Evolutionary conservation across 2,329 filamentous ascomycete species (phyloP), one percentile per base, ranked within the genome.

Genomic region (Sporothrix humicola): DNA sequence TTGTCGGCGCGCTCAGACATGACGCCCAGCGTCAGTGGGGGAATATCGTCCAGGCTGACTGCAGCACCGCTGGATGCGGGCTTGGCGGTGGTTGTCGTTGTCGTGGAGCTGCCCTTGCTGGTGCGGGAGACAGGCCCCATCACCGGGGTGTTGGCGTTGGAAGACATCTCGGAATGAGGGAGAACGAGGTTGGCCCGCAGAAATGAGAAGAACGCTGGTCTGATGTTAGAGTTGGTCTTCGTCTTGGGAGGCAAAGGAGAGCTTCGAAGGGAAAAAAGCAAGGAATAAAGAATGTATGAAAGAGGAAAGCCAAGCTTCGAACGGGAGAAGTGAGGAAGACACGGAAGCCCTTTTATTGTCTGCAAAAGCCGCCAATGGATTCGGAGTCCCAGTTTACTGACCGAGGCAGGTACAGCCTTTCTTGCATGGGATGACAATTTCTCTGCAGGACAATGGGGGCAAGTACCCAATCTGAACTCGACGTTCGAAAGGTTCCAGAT

Each of bases 141-240:
- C 78, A 88, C 86, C 23, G 91, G 91, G 31, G 92, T 93, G 75
- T 88, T 91, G 73, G 86, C 85, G 74, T 89, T 86, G 68, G 91
- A 91, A 61, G 90, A 88, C 76, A 91, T 82, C 73, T 89, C 83
- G 75, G 85, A 90, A 63, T 85, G 84, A 70, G 85, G 87, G 73
- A 95, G 89, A 78, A 91, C 90, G 72, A 96, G 88, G 79, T 96
- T 96, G 76, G 92, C 92, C 77, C 92, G 90, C 17, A 96, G 87
- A 77, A 93, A 95, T 73, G 90, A 92, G 82, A 96, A 92, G 84
- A 96, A 96, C 37, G 93, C 93, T 96, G 46, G 50, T 31, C 50
- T 23, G 23, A 23, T 52, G 72, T 76, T 56, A 74, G 74, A 73
- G 37, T n/a, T 54, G 31, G 31, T 37, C 31, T 13, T n/a, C n/a